These are phyloP conservation scores for Phytophthora tentaculata DNA, from an alignment of 352 stramenopile genomes.

Conservation along the genomic window DNA sequence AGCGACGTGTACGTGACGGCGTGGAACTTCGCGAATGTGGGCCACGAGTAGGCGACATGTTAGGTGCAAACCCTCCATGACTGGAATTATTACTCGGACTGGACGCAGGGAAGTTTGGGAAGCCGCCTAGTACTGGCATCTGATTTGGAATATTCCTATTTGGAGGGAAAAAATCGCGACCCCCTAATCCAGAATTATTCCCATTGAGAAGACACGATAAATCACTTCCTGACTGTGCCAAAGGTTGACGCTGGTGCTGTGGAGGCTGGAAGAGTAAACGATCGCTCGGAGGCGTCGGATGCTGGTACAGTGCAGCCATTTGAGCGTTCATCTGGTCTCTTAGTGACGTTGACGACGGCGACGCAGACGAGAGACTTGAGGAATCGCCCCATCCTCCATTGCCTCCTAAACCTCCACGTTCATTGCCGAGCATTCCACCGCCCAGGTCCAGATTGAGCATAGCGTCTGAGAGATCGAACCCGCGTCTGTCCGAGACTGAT, in stretches of 20 bases:
- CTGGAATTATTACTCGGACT: conserved; percentile 13
- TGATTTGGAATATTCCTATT: conserved; percentile 27
- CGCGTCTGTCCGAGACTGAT: conserved; percentile 18
- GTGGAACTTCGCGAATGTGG: conserved; percentile 36
- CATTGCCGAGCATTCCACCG: conserved; percentile 18
- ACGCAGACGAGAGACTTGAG: conserved; percentile 28
- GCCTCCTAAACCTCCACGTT: conserved; percentile 11
- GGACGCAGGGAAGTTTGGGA: conserved; percentile 26
- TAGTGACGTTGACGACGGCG: conserved; percentile 39
- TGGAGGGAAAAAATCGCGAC: conserved; percentile 21
- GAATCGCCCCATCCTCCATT: conserved; percentile 27
- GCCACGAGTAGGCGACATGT: conserved; percentile 25
- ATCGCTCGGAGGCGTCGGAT: conserved; percentile 27
- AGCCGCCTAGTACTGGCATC: conserved; percentile 15
- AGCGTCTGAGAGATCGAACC: conserved; percentile 49
- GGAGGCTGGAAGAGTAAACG: conserved; percentile 30
- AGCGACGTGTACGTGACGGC: conserved; percentile 41
- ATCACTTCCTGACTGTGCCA: conserved; percentile 44
- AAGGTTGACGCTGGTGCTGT: conserved; percentile 35
- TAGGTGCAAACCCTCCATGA: conserved; percentile 19
- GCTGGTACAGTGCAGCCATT: conserved; percentile 76
- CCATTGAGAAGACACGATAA: conserved; percentile 47
- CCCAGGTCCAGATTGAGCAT: conserved; percentile 51
- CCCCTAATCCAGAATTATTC: conserved; percentile 21
- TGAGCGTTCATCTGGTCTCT: conserved; percentile 83